Evolutionary conservation across 805 yeast genomes (phyloP).

Genomic region (Sugiyamaella qingdaonensis): DNA sequence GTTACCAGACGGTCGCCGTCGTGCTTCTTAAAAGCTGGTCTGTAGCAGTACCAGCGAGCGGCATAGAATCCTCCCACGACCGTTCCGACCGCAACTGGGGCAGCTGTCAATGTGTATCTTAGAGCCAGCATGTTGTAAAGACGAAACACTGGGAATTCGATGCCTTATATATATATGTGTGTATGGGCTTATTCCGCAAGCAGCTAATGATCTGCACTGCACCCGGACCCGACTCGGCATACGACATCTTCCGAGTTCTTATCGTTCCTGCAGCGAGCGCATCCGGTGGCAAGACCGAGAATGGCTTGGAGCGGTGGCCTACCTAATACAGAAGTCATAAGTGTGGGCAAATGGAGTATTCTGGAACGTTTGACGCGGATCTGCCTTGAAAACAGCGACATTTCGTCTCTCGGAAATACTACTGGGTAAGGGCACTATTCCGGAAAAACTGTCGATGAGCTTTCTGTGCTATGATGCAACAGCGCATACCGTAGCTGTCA

Average conservation of each 20-base stretch:
- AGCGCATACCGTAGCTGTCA: neutral
- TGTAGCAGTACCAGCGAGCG: conserved; percentile 29
- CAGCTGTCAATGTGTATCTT: conserved; percentile 1
- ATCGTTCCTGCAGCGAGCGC: too few species aligned
- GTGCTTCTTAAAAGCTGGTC: conserved; percentile 30
- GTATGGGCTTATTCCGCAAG: neutral
- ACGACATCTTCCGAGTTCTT: too few species aligned
- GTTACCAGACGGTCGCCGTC: conserved; percentile 31
- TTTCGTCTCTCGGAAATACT: too few species aligned
- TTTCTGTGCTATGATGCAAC: neutral
- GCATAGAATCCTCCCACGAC: conserved; percentile 24
- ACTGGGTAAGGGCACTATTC: too few species aligned
- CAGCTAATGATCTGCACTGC: too few species aligned
- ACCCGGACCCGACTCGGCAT: too few species aligned
- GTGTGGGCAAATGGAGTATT: too few species aligned
- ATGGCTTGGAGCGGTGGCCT: too few species aligned
- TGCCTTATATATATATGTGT: neutral
- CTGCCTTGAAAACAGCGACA: too few species aligned
- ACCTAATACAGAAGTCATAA: too few species aligned
- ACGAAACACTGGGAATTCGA: neutral
- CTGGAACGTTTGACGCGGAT: too few species aligned
- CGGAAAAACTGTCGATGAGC: neutral
- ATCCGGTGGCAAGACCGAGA: too few species aligned
- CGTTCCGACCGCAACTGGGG: conserved; percentile 24
- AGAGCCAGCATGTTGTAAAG: neutral